Percentiles rank a stretch among this genome's conserved stretches.
phyloP scores from a whole-genome alignment of 2,329 filamentous ascomycete genomes.

The Ceratocystis destructans region DNA sequence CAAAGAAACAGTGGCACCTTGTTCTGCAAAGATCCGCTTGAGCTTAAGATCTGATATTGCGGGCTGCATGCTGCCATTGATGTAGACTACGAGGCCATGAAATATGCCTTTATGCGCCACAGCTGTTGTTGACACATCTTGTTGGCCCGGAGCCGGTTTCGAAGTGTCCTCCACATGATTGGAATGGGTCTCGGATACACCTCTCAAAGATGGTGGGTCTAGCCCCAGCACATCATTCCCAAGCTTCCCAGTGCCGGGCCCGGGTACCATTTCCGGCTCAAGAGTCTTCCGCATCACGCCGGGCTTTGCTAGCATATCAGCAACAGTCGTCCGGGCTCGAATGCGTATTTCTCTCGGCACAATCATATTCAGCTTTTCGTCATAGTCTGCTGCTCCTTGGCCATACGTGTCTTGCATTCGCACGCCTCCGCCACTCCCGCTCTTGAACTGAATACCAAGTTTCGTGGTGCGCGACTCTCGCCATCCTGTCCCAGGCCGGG shows the following conservation, averaged over 20 bases:
- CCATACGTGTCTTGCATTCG: constrained; percentile 53
- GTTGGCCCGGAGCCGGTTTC: not conserved
- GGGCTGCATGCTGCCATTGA: constrained; percentile 78
- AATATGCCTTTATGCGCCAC: constrained; percentile 42
- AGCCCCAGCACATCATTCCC: not conserved
- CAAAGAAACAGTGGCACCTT: constrained; percentile 60
- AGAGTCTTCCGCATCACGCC: constrained; percentile 13
- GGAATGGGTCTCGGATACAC: not conserved
- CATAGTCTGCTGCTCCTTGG: constrained; percentile 44
- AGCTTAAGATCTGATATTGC: constrained; percentile 73
- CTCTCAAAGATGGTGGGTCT: not conserved
- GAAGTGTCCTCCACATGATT: not conserved
- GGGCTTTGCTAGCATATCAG: constrained; percentile 37
- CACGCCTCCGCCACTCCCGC: constrained; percentile 41
- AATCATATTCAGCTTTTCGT: constrained; percentile 32
- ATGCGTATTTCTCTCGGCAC: constrained; percentile 32
- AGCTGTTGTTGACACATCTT: not conserved
- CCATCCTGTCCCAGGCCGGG: constrained; percentile 51
- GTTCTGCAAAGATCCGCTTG: constrained; percentile 59
- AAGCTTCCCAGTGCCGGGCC: not conserved
- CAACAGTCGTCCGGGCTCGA: constrained; percentile 33
- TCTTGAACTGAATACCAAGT: constrained; percentile 53
- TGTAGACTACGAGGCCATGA: constrained; percentile 57
- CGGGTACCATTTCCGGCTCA: not conserved
- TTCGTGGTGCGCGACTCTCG: constrained; percentile 55